Base-by-base conservation (phyloP, 345 rosid species). In the Gossypioides kirkii region DNA sequence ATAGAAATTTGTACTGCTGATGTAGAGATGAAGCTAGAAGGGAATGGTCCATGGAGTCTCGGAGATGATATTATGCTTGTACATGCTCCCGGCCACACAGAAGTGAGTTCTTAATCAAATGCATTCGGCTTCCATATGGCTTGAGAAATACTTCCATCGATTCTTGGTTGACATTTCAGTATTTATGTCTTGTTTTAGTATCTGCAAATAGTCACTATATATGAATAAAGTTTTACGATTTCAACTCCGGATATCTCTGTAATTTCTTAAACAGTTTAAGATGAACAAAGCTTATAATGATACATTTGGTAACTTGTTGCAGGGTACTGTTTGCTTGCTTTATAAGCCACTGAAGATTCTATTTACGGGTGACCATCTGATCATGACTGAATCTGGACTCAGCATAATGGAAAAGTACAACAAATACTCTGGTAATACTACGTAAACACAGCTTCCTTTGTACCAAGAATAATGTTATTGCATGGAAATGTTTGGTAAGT, bases 21-120 rank as follows among this genome's bases (percentile, higher is more conserved):
- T 78, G 84, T 85, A 14, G 89, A 88, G 81, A 79, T 78, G 52
- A 88, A 86, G 82, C 83, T 88, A 58, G 84, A 85, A 71, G 90
- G 90, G 67, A 78, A 79, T n/a, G 90, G 92, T 62, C 87, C 92
- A 38, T 88, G 92, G 92, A 84, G 71, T 66, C 78, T 86, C 62
- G 70, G 79, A 22, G 77, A 74, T 26, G 87, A 83, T 65, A 26
- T 88, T 6, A 79, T 77, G 74, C 92, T 88, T 75, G 77, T 88
- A 74, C 90, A 84, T 72, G 77, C 86, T 61, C 88, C 92, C 1
- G 90, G 92, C 65, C 90, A 88, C 76, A 59, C 90, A 13, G 59
- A 73, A 77, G 92, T 88, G 71, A 78, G 86, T 80, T 62, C 53
- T n/a, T 74, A 52, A 45, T 11, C 68, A 6, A 62, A 62, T 11